phyloP scores from a whole-genome alignment of 495 filamentous ascomycete species.

The Podospora sp. region DNA sequence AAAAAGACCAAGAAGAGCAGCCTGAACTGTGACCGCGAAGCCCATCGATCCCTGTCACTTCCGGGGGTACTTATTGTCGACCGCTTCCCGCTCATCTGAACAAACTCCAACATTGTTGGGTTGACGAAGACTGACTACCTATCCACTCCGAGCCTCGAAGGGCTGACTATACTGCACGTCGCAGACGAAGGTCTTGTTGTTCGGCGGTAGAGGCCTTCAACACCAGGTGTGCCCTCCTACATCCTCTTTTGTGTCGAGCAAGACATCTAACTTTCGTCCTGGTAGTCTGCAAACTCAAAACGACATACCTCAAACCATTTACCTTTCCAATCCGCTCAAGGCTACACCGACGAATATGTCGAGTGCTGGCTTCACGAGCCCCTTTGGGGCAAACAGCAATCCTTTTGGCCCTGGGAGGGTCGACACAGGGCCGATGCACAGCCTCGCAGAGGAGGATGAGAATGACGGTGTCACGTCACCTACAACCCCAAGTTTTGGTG shows the following conservation, averaged over 20 bases:
- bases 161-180: not conserved
- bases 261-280: not conserved
- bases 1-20: slow-evolving; percentile 4
- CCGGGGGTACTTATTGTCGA: slow-evolving; percentile 8
- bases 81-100: not conserved
- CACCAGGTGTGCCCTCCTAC: not conserved
- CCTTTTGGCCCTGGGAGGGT: slow-evolving; percentile 49
- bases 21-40: not conserved
- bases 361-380: slow-evolving; percentile 57
- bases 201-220: not conserved
- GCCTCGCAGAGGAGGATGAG: slow-evolving; percentile 64
- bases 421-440: slow-evolving; percentile 48
- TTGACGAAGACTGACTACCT: not conserved
- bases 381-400: slow-evolving; percentile 56
- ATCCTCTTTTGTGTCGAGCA: not conserved
- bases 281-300: not conserved
- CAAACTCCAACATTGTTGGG: not conserved
- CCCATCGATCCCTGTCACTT: not conserved
- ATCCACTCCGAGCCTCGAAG: not conserved
- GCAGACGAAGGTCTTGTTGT: not conserved
- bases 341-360: slow-evolving; percentile 40
- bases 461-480: slow-evolving; percentile 59
- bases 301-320: not conserved
- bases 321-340: not conserved
- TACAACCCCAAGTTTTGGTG: slow-evolving; percentile 54